Conservation (phyloP, 352 stramenopile genomes). For the Globisporangium parvum region DNA sequence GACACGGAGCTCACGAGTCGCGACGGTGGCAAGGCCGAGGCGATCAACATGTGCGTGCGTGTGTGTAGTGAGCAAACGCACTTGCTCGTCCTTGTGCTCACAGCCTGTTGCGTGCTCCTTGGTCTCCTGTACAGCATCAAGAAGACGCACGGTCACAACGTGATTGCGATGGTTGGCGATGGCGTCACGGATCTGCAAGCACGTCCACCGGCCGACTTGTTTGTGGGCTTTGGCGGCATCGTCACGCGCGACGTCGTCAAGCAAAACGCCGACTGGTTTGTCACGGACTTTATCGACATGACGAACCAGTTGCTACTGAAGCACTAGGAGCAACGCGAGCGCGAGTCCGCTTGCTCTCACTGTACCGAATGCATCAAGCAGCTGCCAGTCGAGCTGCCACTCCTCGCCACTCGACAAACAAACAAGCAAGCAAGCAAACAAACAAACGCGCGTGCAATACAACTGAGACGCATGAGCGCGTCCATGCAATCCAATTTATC, state of each 20-base stretch:
- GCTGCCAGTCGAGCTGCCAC: too few relatives aligned
- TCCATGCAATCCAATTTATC: too few relatives aligned
- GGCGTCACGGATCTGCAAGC: constrained; percentile 98
- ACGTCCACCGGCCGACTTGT: constrained; percentile 94
- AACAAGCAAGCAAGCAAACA: too few relatives aligned
- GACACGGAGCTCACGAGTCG: constrained; percentile 90
- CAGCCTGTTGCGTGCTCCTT: neutral
- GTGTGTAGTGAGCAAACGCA: neutral
- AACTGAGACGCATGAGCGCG: too few relatives aligned
- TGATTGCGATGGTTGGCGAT: constrained; percentile 98
- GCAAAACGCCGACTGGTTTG: constrained; percentile 95
- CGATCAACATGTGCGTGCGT: constrained; percentile 60
- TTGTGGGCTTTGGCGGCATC: constrained; percentile 97
- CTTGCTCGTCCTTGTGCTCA: neutral
- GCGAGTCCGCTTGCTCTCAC: too few relatives aligned
- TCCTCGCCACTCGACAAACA: too few relatives aligned
- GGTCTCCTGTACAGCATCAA: constrained; percentile 75
- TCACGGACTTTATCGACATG: constrained; percentile 93
- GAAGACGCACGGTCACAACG: constrained; percentile 88
- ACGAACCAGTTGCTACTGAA: constrained; percentile 41
- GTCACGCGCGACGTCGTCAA: constrained; percentile 91
- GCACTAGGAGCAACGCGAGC: constrained; percentile 2
- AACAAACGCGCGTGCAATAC: too few relatives aligned
- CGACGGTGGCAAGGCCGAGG: constrained; percentile 73
- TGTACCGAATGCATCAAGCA: too few relatives aligned